Conservation (phyloP, 1,284 basidiomycete species). For the Cutaneotrichosporon dermatis region DNA sequence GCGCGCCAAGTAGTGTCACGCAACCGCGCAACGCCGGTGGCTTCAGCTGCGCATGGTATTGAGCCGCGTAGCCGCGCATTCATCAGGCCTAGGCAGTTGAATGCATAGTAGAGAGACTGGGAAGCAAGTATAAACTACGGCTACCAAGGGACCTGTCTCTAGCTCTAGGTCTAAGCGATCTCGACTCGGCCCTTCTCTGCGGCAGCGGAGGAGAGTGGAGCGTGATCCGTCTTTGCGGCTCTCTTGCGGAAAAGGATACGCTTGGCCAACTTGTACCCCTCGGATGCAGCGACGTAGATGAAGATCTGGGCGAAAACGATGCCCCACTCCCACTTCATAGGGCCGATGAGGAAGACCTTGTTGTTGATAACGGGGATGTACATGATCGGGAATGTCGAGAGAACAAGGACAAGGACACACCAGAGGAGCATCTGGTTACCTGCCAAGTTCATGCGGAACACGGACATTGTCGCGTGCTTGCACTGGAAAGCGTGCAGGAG, state of each 20-base stretch:
- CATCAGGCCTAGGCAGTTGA: too few species aligned
- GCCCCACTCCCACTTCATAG: slow-evolving; percentile 48
- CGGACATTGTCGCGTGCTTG: slow-evolving; percentile 43
- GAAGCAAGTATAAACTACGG: too few species aligned
- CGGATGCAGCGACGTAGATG: slow-evolving; percentile 37
- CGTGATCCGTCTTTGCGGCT: too few species aligned
- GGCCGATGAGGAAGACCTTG: slow-evolving; percentile 42
- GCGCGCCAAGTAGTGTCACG: too few species aligned
- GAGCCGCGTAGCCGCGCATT: too few species aligned
- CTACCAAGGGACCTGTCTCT: too few species aligned
- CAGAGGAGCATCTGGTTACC: slow-evolving; percentile 57
- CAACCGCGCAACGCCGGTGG: too few species aligned
- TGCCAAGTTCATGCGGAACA: slow-evolving; percentile 54
- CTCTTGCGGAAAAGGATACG: slow-evolving; percentile 6
- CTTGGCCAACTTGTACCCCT: slow-evolving; percentile 42
- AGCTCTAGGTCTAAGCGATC: too few species aligned
- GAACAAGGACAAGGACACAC: slow-evolving; percentile 44
- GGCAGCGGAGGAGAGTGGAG: too few species aligned
- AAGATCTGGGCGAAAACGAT: slow-evolving; percentile 46
- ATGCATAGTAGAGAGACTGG: too few species aligned
- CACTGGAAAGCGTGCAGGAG: slow-evolving; percentile 47
- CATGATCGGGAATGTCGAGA: slow-evolving; percentile 44
- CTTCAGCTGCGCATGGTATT: too few species aligned
- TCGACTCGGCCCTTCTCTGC: too few species aligned
- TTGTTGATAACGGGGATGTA: slow-evolving; percentile 49